phyloP scores from a whole-genome alignment of 2,329 filamentous ascomycete genomes.

The Colletotrichum paranaense region DNA sequence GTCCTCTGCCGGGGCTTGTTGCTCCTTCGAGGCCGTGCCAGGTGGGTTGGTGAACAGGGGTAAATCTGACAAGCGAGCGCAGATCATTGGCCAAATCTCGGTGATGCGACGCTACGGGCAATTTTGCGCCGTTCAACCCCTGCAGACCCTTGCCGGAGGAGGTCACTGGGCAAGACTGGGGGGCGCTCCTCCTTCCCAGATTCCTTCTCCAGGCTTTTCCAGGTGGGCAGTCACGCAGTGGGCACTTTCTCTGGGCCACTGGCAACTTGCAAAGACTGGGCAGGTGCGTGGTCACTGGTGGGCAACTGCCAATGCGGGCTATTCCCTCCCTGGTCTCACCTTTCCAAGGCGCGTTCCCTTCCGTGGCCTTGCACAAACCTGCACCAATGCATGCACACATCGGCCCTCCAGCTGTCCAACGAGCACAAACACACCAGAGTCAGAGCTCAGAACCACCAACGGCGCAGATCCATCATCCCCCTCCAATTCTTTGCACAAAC shows the following conservation, averaged over 20 bases:
- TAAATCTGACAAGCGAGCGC: conserved; percentile 7
- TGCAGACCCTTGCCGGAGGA: neutral
- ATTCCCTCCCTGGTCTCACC: neutral
- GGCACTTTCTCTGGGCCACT: too few relatives aligned
- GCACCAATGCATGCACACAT: conserved; percentile 22
- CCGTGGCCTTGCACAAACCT: conserved; percentile 1
- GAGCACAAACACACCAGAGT: neutral
- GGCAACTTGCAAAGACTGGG: too few relatives aligned
- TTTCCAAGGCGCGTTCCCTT: neutral
- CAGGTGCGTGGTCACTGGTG: too few relatives aligned
- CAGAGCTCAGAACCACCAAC: neutral
- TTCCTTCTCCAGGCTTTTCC: conserved; percentile 4
- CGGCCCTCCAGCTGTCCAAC: conserved; percentile 19
- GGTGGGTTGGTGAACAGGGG: neutral
- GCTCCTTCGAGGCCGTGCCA: conserved; percentile 13
- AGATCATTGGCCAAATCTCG: conserved; percentile 7
- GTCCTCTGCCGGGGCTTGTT: conserved; percentile 17
- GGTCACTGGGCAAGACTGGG: too few relatives aligned
- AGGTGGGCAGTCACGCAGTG: too few relatives aligned
- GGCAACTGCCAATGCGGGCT: neutral
- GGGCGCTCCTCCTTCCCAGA: neutral
- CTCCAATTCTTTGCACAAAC: neutral
- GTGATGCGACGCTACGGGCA: conserved; percentile 19
- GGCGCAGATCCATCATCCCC: neutral
- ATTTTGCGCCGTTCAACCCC: conserved; percentile 18